Evolutionary conservation across 257 asterid species (phyloP), one percentile per base, ranked within the genome.

Genomic region (Rehmannia glutinosa): DNA sequence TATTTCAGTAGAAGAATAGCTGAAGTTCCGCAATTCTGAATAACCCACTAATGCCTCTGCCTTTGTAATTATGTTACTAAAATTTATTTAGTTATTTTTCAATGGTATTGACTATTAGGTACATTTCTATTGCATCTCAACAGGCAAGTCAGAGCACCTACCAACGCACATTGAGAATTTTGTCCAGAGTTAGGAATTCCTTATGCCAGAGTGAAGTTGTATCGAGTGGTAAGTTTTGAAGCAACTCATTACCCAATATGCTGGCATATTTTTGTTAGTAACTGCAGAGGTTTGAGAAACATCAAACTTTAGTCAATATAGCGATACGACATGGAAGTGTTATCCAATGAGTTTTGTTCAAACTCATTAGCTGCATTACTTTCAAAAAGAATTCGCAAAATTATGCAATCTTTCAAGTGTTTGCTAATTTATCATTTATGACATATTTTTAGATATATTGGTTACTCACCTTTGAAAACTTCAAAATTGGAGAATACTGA

Each of bases 61-160:
- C 53, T 59, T 36, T 17, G 7, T 36, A 51, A 30, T 38, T 27
- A n/a, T n/a, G 36, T 25, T 8, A 13, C 5, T 27, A 9, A 2
- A 25, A 51, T 8, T 41, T 54, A 12, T 35, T 24, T 54, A 15
- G 43, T 56, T 30, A 23, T 62, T 25, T 25, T 23, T 16, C 42
- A 5, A 2, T 36, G 13, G 4, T 67, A 32, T 49, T 57, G 49
- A 46, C 50, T 39, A 25, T 19, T 17, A 21, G 8, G 6, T 57
- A 36, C 23, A 47, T 36, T 47, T 72, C 0, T 27, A 11, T 57
- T 68, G 54, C 46, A 63, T 60, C 51, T 73, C 17, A 61, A 75
- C 82, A 89, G 97, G 96, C 98, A 74, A 81, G 74, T 62, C 98
- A 92, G 75, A 77, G 81, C 77, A 64, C 81, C 63, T 92, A 84